phyloP scores from a whole-genome alignment of 441 rosid species.

The Adansonia rubrostipa region DNA sequence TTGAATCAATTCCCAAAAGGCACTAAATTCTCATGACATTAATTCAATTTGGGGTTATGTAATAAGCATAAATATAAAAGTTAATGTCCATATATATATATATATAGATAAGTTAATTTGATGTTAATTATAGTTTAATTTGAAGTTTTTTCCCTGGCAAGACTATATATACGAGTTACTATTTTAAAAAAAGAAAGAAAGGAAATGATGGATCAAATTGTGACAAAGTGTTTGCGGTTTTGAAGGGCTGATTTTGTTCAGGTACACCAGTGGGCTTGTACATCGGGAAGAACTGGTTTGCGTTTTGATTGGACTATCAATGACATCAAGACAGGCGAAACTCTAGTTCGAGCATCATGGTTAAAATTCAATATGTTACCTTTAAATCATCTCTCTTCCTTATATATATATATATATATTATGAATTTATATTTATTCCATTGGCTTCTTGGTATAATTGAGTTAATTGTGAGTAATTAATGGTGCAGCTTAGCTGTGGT shows the following conservation, averaged over 20 bases:
- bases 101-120: not conserved
- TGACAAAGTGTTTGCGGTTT: not conserved
- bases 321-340: slow-evolving; percentile 7
- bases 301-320: not conserved
- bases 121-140: not conserved
- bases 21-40: too few relatives aligned
- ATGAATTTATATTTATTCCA: too few relatives aligned
- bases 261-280: not conserved
- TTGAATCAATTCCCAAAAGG: too few relatives aligned
- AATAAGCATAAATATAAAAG: too few relatives aligned
- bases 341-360: slow-evolving; percentile 17
- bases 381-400: not conserved
- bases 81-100: too few relatives aligned
- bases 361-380: not conserved
- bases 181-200: not conserved
- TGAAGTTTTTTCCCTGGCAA: not conserved
- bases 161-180: not conserved
- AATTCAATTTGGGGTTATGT: too few relatives aligned
- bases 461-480: not conserved
- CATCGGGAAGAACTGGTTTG: not conserved
- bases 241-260: slow-evolving; percentile 7
- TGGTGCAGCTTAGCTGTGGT: slow-evolving; percentile 7
- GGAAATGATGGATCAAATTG: not conserved
- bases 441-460: not conserved
- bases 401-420: not conserved